Percentiles rank a stretch among this genome's conserved stretches.
Conservation (phyloP, 2,329 filamentous ascomycete species). For the Stachybotrys chlorohalonatus region DNA sequence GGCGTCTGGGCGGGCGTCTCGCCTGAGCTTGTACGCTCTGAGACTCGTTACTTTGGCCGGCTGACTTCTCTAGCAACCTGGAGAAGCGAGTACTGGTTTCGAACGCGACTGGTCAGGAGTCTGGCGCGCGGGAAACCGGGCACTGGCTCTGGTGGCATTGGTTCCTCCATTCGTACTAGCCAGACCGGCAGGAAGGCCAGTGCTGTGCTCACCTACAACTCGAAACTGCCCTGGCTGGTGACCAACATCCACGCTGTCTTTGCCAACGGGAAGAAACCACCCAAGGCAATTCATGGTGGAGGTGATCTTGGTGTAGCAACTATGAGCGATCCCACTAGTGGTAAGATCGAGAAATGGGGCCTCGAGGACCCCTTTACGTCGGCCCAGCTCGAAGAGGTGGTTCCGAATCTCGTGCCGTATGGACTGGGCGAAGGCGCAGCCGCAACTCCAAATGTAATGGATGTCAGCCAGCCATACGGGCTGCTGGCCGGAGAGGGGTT, state of each 20-base stretch:
- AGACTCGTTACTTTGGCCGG: conserved; percentile 71
- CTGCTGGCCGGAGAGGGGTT: conserved; percentile 80
- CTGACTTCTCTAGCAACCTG: conserved; percentile 81
- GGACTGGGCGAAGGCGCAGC: conserved; percentile 73
- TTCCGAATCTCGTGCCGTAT: conserved; percentile 64
- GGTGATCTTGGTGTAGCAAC: conserved; percentile 71
- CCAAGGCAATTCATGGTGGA: conserved; percentile 75
- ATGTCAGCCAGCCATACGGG: conserved; percentile 78
- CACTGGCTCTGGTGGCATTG: conserved; percentile 41
- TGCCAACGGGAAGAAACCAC: conserved; percentile 60
- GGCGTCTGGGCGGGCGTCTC: conserved; percentile 33
- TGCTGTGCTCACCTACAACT: conserved; percentile 77
- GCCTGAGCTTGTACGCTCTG: conserved; percentile 52
- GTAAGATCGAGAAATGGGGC: conserved; percentile 75
- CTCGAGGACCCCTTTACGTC: conserved; percentile 66
- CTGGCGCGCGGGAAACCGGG: conserved; percentile 73
- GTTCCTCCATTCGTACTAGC: conserved; percentile 39
- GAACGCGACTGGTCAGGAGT: conserved; percentile 75
- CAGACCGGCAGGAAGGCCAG: conserved; percentile 55
- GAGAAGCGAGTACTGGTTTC: conserved; percentile 89
- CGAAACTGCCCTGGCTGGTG: conserved; percentile 69
- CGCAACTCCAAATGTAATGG: conserved; percentile 77
- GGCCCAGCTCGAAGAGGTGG: conserved; percentile 68
- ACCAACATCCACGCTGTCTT: conserved; percentile 76
- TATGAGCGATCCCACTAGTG: conserved; percentile 68